phyloP scores from a whole-genome alignment of 176 grass and related monocot genomes.

The Puya raimondii region DNA sequence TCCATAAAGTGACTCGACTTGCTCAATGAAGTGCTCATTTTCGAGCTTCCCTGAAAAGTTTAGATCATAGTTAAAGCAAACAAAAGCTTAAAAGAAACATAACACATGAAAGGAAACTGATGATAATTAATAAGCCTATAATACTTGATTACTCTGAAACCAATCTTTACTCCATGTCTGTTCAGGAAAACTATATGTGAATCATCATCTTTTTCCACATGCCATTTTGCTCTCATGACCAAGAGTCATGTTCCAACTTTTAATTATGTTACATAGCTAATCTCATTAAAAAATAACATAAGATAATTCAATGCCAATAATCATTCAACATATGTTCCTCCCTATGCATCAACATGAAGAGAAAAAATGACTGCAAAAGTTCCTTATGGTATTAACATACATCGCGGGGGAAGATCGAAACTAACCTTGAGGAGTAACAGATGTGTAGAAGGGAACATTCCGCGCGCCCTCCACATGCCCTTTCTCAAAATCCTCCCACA shows the following conservation, averaged over 20 bases:
- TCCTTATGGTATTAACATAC: too few species aligned
- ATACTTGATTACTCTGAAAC: too few species aligned
- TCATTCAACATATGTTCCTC: not conserved
- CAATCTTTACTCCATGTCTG: too few species aligned
- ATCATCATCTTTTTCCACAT: too few species aligned
- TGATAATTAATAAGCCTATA: not conserved
- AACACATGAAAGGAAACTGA: not conserved
- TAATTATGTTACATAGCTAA: too few species aligned
- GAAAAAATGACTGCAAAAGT: not conserved
- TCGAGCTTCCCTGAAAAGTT: slow-evolving; percentile 25
- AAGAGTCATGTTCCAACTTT: too few species aligned
- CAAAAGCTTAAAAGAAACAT: not conserved
- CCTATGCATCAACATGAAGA: not conserved
- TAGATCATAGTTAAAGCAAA: not conserved
- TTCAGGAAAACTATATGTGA: too few species aligned
- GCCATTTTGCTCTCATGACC: too few species aligned
- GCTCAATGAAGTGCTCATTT: slow-evolving; percentile 30
- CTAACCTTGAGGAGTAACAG: slow-evolving; percentile 31
- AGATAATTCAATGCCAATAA: not conserved
- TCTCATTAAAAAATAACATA: too few species aligned
- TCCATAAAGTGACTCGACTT: slow-evolving; percentile 22
- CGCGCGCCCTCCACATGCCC: slow-evolving; percentile 32
- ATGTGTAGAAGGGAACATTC: slow-evolving; percentile 40
- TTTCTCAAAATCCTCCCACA: slow-evolving; percentile 31
- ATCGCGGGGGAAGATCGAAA: too few species aligned